Evolutionary conservation across 306 rosid species (phyloP).

Genomic region (Vicia sativa): DNA sequence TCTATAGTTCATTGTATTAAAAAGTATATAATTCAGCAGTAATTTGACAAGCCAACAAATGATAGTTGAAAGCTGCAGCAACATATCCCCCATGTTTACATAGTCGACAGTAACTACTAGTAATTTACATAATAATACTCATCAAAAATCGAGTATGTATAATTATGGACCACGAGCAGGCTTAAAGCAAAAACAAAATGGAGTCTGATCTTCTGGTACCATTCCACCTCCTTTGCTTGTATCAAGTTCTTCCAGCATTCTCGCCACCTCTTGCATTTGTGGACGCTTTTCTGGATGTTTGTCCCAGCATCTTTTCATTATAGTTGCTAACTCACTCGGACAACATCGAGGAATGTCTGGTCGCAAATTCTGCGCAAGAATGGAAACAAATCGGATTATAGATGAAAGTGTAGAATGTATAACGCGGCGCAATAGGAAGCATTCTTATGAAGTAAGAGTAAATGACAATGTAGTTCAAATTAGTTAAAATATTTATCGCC

Average conservation of each 20-base stretch:
- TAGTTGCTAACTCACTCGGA: conserved; percentile 56
- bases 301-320: conserved; percentile 80
- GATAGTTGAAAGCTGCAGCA: conserved; percentile 24
- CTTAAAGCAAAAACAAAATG: conserved; percentile 56
- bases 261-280: conserved; percentile 78
- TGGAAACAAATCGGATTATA: background rate
- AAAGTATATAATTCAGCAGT: background rate
- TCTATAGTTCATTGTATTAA: background rate
- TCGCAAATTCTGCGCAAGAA: conserved; percentile 53
- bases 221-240: conserved; percentile 83
- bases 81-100: background rate
- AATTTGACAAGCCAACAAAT: background rate
- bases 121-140: background rate
- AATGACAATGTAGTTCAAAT: conserved; percentile 1
- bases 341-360: conserved; percentile 83
- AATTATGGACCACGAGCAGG: conserved; percentile 57
- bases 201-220: conserved; percentile 57
- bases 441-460: background rate
- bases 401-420: background rate
- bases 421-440: background rate
- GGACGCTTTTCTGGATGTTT: conserved; percentile 70
- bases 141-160: background rate
- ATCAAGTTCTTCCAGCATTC: conserved; percentile 67
- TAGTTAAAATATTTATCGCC: background rate
- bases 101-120: background rate